Evolutionary conservation across 305 asterid species (phyloP), one percentile per base, ranked within the genome.

Genomic region (Fraxinus dipetala): DNA sequence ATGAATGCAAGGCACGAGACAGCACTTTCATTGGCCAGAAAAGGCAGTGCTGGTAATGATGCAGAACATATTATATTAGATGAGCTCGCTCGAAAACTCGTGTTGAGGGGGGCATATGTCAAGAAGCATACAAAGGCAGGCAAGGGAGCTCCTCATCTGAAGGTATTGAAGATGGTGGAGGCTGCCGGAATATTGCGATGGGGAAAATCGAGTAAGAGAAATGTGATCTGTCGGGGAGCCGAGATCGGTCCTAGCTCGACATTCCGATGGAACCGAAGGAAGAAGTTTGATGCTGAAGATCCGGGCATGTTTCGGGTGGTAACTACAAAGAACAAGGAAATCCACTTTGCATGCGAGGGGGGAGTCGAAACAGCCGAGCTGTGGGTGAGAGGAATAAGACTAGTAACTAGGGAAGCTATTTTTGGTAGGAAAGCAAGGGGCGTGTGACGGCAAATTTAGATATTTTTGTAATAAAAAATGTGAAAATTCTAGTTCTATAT

Each of bases 361-460:
- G 97, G 91, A 11, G 36, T 18, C 40, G 94, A 92, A 80, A 79
- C 75, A 87, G 96, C 97, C 4, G 72, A 84, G 83, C 43, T 93
- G 84, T 93, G 97, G 97, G 95, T 89, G 31, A 88, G 95, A 84
- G 96, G 97, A 51, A 91, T 92, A 84, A 81, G 89, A 87, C 80
- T 92, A 80, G 90, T 91, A 40, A 93, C 96, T 16, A 67, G 87
- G 63, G 91, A 91, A 75, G 92, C 95, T 61, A 87, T 92, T 72
- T 88, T 88, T 6, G 89, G 89, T 2, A 84, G 79, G 79, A 76
- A 84, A 70, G 24, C 40, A 32, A 32, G 45, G 26, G 76, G 40
- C 2, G 10, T 6, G 43, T 70, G 75, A 30, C 18, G 76, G 14
- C n/a, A 28, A 70, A 70, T 70, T 70, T 30, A 69, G 38, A 5